Conservation (phyloP, 371 early-diverging fungal species). For the Lichtheimia ornata region DNA sequence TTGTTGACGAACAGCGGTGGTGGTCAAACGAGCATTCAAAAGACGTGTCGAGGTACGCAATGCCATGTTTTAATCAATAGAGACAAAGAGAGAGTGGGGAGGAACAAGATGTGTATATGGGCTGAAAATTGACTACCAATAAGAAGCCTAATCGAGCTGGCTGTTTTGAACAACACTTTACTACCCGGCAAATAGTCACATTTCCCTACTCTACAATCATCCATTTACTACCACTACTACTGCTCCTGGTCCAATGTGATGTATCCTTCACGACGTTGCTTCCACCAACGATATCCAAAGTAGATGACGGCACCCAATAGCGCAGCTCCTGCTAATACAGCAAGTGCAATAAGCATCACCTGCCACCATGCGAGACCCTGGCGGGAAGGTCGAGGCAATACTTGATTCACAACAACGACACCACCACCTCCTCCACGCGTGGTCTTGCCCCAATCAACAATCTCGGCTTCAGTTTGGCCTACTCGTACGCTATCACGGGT, state of each 20-base stretch:
- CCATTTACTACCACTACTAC: no score
- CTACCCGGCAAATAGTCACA: no score
- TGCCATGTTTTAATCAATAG: conserved; percentile 25
- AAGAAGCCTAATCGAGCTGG: no score
- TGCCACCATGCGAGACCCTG: conserved; percentile 24
- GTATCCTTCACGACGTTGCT: conserved; percentile 27
- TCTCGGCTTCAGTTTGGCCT: conserved; percentile 16
- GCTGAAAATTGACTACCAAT: no score
- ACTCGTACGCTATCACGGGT: no score
- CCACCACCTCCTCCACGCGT: conserved; percentile 40
- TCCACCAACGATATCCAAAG: conserved; percentile 28
- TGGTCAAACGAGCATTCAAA: conserved; percentile 38
- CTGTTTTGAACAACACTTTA: no score
- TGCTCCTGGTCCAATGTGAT: conserved; percentile 15
- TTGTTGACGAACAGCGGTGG: conserved; percentile 18
- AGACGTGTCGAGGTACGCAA: conserved; percentile 47
- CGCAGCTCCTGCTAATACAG: conserved; percentile 13
- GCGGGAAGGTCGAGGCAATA: conserved; percentile 26
- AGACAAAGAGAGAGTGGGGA: no score
- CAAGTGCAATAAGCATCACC: conserved; percentile 19
- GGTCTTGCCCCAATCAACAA: conserved; percentile 32
- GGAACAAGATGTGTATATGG: no score
- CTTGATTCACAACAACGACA: conserved; percentile 39
- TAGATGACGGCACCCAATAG: conserved; percentile 16
- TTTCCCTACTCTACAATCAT: no score